phyloP scores from a whole-genome alignment of 768 basidiomycete genomes.

The Termitomyces sp. region DNA sequence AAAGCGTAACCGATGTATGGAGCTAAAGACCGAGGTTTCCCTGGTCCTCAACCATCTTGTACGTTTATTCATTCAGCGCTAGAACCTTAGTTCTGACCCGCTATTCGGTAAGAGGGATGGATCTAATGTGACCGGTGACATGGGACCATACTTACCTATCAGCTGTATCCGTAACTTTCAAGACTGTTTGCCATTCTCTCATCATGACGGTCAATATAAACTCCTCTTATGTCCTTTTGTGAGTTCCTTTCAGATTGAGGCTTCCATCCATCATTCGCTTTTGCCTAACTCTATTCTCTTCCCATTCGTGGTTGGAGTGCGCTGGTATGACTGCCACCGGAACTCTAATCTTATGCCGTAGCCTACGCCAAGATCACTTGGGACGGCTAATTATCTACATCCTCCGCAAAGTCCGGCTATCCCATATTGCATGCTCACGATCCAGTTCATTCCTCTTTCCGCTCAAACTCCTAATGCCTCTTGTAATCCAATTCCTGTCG shows the following conservation, averaged over 20 bases:
- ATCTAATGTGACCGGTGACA: too few species aligned
- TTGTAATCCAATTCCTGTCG: constrained; percentile 27
- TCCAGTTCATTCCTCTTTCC: not conserved
- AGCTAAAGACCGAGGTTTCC: constrained; percentile 36
- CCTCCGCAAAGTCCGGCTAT: constrained; percentile 41
- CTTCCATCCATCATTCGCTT: constrained; percentile 1
- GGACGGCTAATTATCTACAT: constrained; percentile 25
- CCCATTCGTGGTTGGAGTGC: constrained; percentile 39
- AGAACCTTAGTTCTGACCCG: too few species aligned
- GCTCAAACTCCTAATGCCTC: not conserved
- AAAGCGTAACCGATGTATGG: constrained; percentile 41
- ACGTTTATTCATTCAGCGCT: too few species aligned
- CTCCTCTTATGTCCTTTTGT: constrained; percentile 10
- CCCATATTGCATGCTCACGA: constrained; percentile 35
- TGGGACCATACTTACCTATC: too few species aligned
- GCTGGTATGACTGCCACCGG: constrained; percentile 38
- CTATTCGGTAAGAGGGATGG: too few species aligned
- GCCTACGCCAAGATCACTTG: constrained; percentile 27
- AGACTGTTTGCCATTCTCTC: constrained; percentile 3
- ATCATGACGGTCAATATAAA: constrained; percentile 8
- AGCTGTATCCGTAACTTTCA: constrained; percentile 1
- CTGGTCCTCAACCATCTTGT: constrained; percentile 45
- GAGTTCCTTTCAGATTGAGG: not conserved
- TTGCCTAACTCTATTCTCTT: constrained; percentile 22
- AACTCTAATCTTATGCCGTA: constrained; percentile 27